Evolutionary conservation across 257 asterid species (phyloP), one percentile per base, ranked within the genome.

Genomic region (Plectranthus barbatus): DNA sequence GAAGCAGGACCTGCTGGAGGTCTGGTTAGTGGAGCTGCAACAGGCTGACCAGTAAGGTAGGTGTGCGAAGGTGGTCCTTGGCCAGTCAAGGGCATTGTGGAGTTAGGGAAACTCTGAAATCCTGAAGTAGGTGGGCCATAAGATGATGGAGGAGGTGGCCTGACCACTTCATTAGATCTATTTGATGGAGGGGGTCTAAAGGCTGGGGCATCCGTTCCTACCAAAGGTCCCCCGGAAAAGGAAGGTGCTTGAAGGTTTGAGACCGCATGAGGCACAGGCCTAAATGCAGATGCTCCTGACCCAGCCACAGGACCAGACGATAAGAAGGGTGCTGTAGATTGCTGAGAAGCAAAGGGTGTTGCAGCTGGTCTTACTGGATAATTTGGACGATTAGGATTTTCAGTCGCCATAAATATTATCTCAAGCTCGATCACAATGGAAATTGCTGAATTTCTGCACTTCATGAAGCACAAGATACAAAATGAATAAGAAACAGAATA

Each of bases 41-140:
- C 67, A 5, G 94, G 79, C 64, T 63, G 90, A 60, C 88, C 86
- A 7, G 67, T 60, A 65, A 74, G 45, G 6, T 77, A 61, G 46
- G 77, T 21, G 17, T 54, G 78, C 40, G 81, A 80, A 54, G 87
- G 83, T 9, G 67, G 85, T 57, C 57, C 66, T 72, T 76, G 86
- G 54, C 79, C 78, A 29, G 68, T 45, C 44, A 85, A 18, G 44
- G 81, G 56, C 53, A 79, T 55, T 62, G 78, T 83, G 7, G 95
- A 85, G 41, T 66, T 44, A 13, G 90, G 83, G 49, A 76, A 79
- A 48, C 69, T 80, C 74, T 76, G 96, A 72, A 80, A 83, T 67
- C 91, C 94, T 18, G 78, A 42, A 47, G 64, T 36, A 40, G 87
- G 87, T 74, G 84, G 81, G 49, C 85, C 90, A 80, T 81, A 83